Evolutionary conservation across 1,284 basidiomycete genomes (phyloP), one percentile per base, ranked within the genome.

Genomic region (Rhodotorula sp.): DNA sequence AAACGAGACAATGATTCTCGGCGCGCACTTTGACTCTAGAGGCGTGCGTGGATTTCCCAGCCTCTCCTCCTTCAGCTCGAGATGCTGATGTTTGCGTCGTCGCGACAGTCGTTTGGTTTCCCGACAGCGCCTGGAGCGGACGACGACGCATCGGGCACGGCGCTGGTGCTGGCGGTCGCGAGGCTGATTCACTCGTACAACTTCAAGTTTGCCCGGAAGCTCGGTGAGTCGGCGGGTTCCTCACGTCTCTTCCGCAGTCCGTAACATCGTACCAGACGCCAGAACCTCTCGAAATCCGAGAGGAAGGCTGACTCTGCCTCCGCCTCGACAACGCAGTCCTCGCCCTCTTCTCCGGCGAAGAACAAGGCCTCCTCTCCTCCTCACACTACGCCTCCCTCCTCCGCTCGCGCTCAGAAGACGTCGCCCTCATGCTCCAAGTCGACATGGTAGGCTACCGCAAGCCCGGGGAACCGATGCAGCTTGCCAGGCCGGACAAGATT

Each of bases 311-410:
- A 44, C 13, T 44, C 40, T 44, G 34, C 34, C 34, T 34, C 34
- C 40, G 40, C 40, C 40, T 44, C 40, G 13, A 11, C 40, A 44
- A 15, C 10, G 18, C 59, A 61, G 75, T 77, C n/a, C 71, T 81
- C 28, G 74, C 77, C 37, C 74, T 75, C n/a, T 80, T 80, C 62
- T 66, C 74, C 0, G 80, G 80, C 20, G 80, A 81, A 56, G 80
- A 81, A 64, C 80, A 81, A 69, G 80, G 76, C 4, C 63, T 77
- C 4, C 53, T 69, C 31, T 67, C 70, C 0, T 70, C 68, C 20
- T 52, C 58, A 4, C 72, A 50, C 37, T 74, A 70, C 57, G 76
- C 76, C 10, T 48, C 53, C 22, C 34, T 48, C 22, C 46, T 75
- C 40, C 22, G 56, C 30, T 13, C 24, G 22, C 26, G 44, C 18